Percentiles rank a stretch among this genome's conserved stretches.
Conservation (phyloP, 441 rosid species). For the Populus tomentosa region DNA sequence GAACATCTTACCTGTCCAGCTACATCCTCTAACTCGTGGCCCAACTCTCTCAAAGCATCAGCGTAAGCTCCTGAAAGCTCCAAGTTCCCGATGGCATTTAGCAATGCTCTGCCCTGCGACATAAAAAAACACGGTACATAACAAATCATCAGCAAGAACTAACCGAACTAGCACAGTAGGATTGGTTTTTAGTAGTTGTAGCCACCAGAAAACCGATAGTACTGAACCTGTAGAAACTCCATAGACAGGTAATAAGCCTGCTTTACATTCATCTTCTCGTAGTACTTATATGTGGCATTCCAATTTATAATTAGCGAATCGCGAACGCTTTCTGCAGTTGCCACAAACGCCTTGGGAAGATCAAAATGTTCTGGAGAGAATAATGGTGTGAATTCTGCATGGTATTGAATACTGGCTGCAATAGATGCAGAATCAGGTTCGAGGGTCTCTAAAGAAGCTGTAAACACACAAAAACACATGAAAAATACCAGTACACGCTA, state of each 20-base stretch:
- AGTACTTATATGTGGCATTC: constrained; percentile 37
- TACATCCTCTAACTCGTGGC: constrained; percentile 36
- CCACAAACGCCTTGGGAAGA: constrained; percentile 36
- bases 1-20: constrained; percentile 31
- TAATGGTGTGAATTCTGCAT: constrained; percentile 38
- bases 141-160: neutral
- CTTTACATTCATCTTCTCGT: constrained; percentile 33
- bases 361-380: constrained; percentile 39
- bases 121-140: neutral
- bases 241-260: constrained; percentile 47
- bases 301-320: constrained; percentile 40
- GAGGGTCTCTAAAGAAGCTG: constrained; percentile 17
- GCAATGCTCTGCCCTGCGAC: constrained; percentile 45
- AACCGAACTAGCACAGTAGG: neutral
- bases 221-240: constrained; percentile 40
- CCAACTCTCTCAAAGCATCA: constrained; percentile 40
- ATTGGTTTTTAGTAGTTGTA: neutral
- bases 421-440: constrained; percentile 27
- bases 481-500: neutral
- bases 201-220: neutral
- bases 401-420: constrained; percentile 38
- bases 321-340: constrained; percentile 42
- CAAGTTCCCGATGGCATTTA: constrained; percentile 44
- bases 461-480: neutral
- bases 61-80: constrained; percentile 42